Evolutionary conservation across 176 grass and related monocot species (phyloP), one percentile per base, ranked within the genome.

Genomic region (Paspalum vaginatum): DNA sequence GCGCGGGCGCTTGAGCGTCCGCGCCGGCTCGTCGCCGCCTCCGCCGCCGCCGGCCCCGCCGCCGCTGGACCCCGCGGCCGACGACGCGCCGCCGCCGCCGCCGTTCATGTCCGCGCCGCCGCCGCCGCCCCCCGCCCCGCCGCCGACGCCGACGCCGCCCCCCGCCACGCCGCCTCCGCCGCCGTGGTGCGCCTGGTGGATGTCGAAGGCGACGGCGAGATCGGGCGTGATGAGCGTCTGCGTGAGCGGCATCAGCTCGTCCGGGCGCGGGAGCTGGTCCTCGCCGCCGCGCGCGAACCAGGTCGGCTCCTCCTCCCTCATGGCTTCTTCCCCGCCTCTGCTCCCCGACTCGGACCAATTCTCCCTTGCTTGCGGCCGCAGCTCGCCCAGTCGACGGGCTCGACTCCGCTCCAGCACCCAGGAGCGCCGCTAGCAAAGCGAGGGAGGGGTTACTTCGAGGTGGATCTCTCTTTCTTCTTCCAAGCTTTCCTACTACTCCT

Each of bases 381-480:
- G n/a, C n/a, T n/a, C n/a, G n/a, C n/a, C n/a, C n/a, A n/a, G n/a
- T n/a, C 63, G 39, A 4, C 16, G 40, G 59, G 18, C 66, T 67
- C 65, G 16, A 57, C 52, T 74, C 40, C 73, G 24, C 76, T 41
- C 70, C 57, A 55, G 46, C 75, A 56, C 59, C 65, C 42, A 76
- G 79, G 44, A 47, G 76, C 44, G 1, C 6, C 40, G 6, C 11
- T 16, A 51, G 55, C 0, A 43, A 12, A 7, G 24, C 21, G 7
- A 25, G 2, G 53, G 62, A 56, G 66, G 84, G 92, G 80, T 87
- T 83, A 81, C 49, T 91, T 97, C 94, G 94, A 97, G 91, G 94
- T 97, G 91, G 94, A 97, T 97, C 94, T 90, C 84, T 93, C 88
- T 78, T 93, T 93, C 88, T 78, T 93, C 88, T 85, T 87, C 87